A percentile compares a stretch with the other conserved stretches of the same genome.
These are phyloP conservation scores for Hymenoscyphus repandus DNA, from an alignment of 2,329 filamentous ascomycete genomes.

Conservation along the genomic window DNA sequence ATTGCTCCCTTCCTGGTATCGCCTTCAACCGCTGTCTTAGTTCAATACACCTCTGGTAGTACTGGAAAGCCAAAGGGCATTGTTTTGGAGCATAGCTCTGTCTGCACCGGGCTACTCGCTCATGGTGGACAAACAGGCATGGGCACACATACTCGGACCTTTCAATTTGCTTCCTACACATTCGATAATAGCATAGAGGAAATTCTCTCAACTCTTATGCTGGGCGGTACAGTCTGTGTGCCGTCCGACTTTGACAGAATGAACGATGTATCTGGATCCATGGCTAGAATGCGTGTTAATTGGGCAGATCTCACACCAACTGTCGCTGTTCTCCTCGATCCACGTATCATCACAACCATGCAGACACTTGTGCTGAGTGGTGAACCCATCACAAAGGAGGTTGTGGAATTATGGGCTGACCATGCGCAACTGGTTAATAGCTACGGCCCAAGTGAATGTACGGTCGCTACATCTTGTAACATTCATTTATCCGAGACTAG, in stretches of 20 bases:
- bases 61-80: conserved; percentile 28
- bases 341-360: conserved; percentile 16
- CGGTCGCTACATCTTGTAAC: not conserved
- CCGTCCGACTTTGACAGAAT: conserved; percentile 18
- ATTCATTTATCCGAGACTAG: not conserved
- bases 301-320: conserved; percentile 21
- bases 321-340: conserved; percentile 17
- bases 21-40: not conserved
- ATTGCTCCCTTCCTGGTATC: not conserved
- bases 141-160: not conserved
- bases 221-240: conserved; percentile 29
- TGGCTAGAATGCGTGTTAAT: conserved; percentile 15
- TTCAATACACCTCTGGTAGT: conserved; percentile 8
- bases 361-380: conserved; percentile 19
- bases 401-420: conserved; percentile 23
- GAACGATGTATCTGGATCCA: conserved; percentile 31
- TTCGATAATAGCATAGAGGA: conserved; percentile 35
- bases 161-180: not conserved
- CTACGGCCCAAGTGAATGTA: not conserved
- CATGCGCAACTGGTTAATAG: not conserved
- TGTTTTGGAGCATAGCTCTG: conserved; percentile 27
- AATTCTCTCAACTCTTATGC: conserved; percentile 26
- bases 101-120: conserved; percentile 12
- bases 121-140: not conserved
- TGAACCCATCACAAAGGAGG: conserved; percentile 32